Evolutionary conservation across 805 yeast genomes (phyloP).

Genomic region (Wickerhamiella spandovensis): DNA sequence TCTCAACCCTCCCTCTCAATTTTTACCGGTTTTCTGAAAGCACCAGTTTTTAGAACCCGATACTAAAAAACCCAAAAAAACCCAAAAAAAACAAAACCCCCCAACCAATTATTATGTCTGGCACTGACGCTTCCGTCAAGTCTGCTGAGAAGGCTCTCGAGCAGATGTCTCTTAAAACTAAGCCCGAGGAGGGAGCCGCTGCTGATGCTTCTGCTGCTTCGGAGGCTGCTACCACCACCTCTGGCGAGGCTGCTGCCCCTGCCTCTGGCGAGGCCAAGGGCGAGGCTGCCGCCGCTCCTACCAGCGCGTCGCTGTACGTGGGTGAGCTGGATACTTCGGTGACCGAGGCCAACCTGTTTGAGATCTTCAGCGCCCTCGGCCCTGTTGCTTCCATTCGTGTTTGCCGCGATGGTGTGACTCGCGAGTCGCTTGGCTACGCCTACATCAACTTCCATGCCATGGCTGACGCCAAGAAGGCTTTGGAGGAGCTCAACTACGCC

Average conservation of each 20-base stretch:
- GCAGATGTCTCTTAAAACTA: constrained; percentile 21
- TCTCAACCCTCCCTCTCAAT: background rate
- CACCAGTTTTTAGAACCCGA: background rate
- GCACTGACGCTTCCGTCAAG: constrained; percentile 23
- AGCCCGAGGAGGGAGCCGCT: constrained; percentile 9
- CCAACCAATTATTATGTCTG: background rate
- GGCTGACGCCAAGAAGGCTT: constrained; percentile 85
- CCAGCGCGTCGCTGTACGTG: constrained; percentile 75
- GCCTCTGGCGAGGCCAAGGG: constrained; percentile 18
- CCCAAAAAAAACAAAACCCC: constrained; percentile 1
- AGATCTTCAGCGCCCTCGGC: constrained; percentile 87
- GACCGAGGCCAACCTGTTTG: constrained; percentile 88
- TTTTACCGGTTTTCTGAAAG: background rate
- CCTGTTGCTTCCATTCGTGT: constrained; percentile 95
- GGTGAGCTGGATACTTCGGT: constrained; percentile 92
- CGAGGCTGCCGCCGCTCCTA: constrained; percentile 21
- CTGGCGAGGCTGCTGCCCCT: constrained; percentile 15
- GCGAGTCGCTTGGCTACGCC: constrained; percentile 95
- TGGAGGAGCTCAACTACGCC: constrained; percentile 90
- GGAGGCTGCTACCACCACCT: constrained; percentile 10
- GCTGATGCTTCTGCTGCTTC: constrained; percentile 11
- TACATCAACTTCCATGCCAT: constrained; percentile 88
- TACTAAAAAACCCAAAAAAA: background rate
- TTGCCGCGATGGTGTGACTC: constrained; percentile 95
- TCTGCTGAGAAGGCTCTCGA: constrained; percentile 27